Conservation (phyloP, 2,329 filamentous ascomycete genomes). For the Xylariaceae sp. region DNA sequence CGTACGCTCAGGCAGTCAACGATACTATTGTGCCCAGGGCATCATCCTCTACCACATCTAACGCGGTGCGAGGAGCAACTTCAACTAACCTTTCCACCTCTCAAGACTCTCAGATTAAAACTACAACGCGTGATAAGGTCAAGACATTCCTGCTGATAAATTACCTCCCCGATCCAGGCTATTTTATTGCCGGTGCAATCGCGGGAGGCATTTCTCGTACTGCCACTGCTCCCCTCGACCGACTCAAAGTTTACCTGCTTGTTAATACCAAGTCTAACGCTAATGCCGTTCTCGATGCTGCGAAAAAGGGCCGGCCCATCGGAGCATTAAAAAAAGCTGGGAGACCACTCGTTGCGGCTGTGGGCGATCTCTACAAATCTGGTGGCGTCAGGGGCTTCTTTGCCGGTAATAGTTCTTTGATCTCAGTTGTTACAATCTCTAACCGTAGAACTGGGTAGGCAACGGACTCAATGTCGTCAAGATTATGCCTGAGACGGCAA, state of each 20-base stretch:
- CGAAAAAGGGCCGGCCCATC: conserved; percentile 72
- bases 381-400: conserved; percentile 91
- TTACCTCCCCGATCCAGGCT: conserved; percentile 88
- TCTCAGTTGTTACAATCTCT: conserved; percentile 5
- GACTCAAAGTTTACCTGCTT: conserved; percentile 95
- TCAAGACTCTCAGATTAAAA: conserved; percentile 38
- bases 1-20: conserved; percentile 23
- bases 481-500: conserved; percentile 98
- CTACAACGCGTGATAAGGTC: conserved; percentile 43
- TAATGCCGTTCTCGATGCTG: conserved; percentile 64
- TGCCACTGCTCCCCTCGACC: conserved; percentile 93
- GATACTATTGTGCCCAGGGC: conserved; percentile 16
- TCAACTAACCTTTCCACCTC: conserved; percentile 31
- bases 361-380: conserved; percentile 80
- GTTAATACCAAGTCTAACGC: conserved; percentile 76
- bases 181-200: conserved; percentile 94
- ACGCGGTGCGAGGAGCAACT: conserved; percentile 26
- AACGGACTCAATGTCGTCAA: conserved; percentile 97
- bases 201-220: conserved; percentile 95
- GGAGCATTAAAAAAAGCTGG: conserved; percentile 69
- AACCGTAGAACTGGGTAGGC: conserved; percentile 58
- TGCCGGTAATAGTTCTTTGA: conserved; percentile 66
- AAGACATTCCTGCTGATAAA: conserved; percentile 64
- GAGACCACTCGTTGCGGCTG: conserved; percentile 73
- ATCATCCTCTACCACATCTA: conserved; percentile 25